A percentile compares a stretch with the other conserved stretches of the same genome.
These are phyloP conservation scores for Gorgonomyces haynaldii DNA, from an alignment of 192 early-diverging fungal genomes.

Conservation along the genomic window DNA sequence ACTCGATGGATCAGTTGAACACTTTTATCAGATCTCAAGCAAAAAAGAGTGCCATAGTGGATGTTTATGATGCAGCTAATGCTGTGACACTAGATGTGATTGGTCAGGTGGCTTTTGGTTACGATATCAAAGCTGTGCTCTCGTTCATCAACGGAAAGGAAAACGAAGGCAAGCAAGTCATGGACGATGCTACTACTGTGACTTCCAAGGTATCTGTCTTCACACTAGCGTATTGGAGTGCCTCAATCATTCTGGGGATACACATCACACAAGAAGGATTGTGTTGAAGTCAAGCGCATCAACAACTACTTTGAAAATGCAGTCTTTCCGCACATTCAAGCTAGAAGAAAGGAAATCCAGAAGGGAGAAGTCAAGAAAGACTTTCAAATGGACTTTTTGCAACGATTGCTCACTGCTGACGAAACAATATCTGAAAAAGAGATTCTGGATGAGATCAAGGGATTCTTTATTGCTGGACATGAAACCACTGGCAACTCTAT, in stretches of 20 bases:
- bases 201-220: no score
- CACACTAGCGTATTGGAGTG: no score
- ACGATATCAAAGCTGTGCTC: neutral
- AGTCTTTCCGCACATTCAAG: no score
- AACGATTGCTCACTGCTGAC: constrained; percentile 13
- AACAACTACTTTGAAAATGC: no score
- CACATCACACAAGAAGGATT: no score
- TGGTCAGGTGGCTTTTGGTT: constrained; percentile 8
- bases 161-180: no score
- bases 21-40: neutral
- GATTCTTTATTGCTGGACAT: constrained; percentile 31
- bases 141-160: neutral
- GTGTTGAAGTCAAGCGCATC: no score
- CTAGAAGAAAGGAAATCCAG: no score
- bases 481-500: constrained; percentile 35
- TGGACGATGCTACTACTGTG: no score
- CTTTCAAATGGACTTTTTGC: constrained; percentile 16
- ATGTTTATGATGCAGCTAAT: neutral
- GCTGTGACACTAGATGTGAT: constrained; percentile 12
- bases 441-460: constrained; percentile 26
- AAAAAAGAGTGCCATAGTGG: neutral
- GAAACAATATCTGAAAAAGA: constrained; percentile 19
- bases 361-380: no score
- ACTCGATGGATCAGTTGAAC: neutral
- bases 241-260: no score